These are phyloP conservation scores for Salicornia ramosissima DNA, from an alignment of 148 eudicot species.

Conservation along the genomic window DNA sequence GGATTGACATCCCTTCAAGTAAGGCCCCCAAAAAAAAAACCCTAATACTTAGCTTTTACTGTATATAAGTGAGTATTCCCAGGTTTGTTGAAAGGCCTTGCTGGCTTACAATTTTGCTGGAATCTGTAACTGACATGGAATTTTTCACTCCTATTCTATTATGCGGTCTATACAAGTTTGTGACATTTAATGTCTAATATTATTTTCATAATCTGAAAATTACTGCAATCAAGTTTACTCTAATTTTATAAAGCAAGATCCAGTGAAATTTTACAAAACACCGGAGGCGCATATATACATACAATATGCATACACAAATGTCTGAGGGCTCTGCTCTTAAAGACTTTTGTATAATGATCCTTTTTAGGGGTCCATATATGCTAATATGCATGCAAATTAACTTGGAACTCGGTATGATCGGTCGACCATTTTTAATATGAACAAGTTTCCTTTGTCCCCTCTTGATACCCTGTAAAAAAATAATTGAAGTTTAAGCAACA, in stretches of 20 bases:
- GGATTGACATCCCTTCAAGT: neutral
- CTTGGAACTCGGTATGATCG: constrained; percentile 66
- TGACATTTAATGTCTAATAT: too few species aligned
- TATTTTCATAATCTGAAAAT: too few species aligned
- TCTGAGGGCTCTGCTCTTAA: too few species aligned
- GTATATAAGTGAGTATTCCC: constrained; percentile 13
- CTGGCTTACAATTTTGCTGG: neutral
- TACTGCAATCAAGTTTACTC: neutral
- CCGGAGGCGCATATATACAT: too few species aligned
- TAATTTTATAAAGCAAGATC: neutral
- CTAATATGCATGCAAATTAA: constrained; percentile 9
- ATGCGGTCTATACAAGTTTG: neutral
- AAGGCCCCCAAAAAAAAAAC: too few species aligned
- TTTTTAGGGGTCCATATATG: too few species aligned
- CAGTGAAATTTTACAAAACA: neutral
- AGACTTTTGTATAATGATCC: too few species aligned
- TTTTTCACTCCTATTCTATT: neutral
- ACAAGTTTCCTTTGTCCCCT: constrained; percentile 92
- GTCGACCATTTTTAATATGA: constrained; percentile 77
- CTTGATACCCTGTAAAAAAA: constrained; percentile 60
- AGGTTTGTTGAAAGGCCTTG: neutral
- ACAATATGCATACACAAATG: too few species aligned
- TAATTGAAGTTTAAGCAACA: too few species aligned
- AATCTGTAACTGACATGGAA: neutral
- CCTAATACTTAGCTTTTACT: neutral